Percentiles rank a stretch among this genome's conserved stretches.
phyloP scores from a whole-genome alignment of 495 filamentous ascomycete genomes.

The Podospora pseudoanserina region DNA sequence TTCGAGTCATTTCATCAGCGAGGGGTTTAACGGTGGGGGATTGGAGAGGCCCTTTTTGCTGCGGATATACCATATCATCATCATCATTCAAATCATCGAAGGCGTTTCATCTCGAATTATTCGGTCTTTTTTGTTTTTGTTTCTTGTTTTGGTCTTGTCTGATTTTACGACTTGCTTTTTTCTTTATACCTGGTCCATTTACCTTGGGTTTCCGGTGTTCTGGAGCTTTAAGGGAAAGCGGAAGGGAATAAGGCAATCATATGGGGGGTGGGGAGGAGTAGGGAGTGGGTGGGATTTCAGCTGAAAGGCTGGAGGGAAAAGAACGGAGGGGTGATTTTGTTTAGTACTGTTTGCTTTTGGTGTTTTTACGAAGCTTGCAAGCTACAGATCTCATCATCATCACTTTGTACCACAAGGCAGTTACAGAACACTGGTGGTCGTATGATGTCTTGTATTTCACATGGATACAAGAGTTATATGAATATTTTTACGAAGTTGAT shows the following conservation, averaged over 20 bases:
- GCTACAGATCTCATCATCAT: neutral
- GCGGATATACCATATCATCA: slow-evolving; percentile 3
- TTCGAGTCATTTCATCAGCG: neutral
- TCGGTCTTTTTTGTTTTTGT: neutral
- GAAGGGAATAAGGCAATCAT: neutral
- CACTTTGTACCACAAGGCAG: neutral
- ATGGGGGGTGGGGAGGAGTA: neutral
- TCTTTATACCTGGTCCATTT: neutral
- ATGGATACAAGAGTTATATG: no score
- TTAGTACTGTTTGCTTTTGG: neutral
- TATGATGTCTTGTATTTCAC: no score
- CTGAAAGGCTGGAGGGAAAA: neutral
- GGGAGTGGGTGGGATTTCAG: neutral
- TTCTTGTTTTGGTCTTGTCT: neutral
- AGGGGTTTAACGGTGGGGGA: neutral
- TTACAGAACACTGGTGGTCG: no score
- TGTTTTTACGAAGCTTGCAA: neutral
- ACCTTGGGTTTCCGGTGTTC: neutral
- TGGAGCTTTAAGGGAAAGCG: neutral
- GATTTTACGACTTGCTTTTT: neutral
- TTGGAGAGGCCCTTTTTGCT: neutral
- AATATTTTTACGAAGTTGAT: no score
- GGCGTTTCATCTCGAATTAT: neutral
- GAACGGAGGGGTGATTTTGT: neutral
- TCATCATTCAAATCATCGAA: neutral